These are phyloP conservation scores for Abrus precatorius DNA, from an alignment of 306 rosid genomes.

Conservation along the genomic window DNA sequence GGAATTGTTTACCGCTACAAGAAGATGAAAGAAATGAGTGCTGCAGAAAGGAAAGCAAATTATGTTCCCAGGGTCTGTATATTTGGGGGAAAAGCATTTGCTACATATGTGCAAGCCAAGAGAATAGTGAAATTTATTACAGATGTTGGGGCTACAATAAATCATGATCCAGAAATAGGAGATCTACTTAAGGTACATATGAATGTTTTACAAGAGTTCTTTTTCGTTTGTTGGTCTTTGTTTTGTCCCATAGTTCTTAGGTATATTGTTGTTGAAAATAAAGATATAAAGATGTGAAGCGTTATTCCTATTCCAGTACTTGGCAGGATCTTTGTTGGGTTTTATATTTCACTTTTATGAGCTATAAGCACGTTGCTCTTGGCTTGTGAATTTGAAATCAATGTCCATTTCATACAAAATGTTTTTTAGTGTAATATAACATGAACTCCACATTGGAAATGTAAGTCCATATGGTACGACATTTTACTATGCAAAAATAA, in stretches of 20 bases:
- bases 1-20: conserved; percentile 98
- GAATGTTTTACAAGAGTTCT: conserved; percentile 27
- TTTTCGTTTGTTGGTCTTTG: conserved; percentile 18
- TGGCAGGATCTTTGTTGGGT: conserved; percentile 6
- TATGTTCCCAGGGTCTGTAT: conserved; percentile 97
- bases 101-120: conserved; percentile 96
- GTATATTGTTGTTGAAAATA: conserved; percentile 16
- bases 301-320: conserved; percentile 12
- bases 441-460: conserved; percentile 12
- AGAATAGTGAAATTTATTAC: conserved; percentile 97
- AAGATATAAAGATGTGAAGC: background rate
- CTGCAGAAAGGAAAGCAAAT: conserved; percentile 66
- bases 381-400: conserved; percentile 18
- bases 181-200: conserved; percentile 86
- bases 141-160: conserved; percentile 88
- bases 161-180: conserved; percentile 94
- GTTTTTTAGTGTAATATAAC: conserved; percentile 1
- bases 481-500: conserved; percentile 20
- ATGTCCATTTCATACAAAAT: conserved; percentile 3
- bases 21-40: conserved; percentile 96
- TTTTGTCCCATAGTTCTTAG: conserved; percentile 21
- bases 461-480: background rate
- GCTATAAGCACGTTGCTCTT: conserved; percentile 43
- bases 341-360: background rate
- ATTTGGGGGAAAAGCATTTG: conserved; percentile 96